Conservation (phyloP, 768 basidiomycete genomes). For the Russula olivacea region DNA sequence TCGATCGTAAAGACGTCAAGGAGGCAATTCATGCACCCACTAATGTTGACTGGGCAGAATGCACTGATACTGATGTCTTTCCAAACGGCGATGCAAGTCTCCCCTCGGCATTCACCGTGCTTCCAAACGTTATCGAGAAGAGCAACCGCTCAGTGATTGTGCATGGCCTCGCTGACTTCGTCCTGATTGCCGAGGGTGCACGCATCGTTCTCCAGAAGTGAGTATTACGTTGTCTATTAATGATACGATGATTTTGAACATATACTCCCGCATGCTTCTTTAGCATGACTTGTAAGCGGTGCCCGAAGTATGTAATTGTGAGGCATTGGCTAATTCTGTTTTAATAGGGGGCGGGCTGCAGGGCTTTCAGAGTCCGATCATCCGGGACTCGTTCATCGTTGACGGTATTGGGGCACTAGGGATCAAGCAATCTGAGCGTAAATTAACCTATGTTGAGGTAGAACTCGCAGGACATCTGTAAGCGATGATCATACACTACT, state of each 20-base stretch:
- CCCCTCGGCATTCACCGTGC: conserved; percentile 15
- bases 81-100: background rate
- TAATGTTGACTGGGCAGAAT: background rate
- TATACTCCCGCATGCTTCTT: background rate
- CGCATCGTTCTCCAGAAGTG: conserved; percentile 37
- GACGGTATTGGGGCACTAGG: conserved; percentile 59
- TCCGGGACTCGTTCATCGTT: conserved; percentile 55
- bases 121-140: conserved; percentile 74
- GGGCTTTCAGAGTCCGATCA: conserved; percentile 68
- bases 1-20: background rate
- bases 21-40: background rate
- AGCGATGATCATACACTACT: background rate
- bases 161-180: conserved; percentile 68
- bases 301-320: background rate
- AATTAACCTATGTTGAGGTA: conserved; percentile 57
- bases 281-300: conserved; percentile 21
- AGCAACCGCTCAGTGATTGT: conserved; percentile 60
- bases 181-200: conserved; percentile 64
- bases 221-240: conserved; percentile 6
- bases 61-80: background rate
- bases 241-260: background rate
- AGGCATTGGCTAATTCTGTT: background rate
- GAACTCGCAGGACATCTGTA: background rate
- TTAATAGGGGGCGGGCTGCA: conserved; percentile 53
- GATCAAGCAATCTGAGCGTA: conserved; percentile 58